Percentiles rank a stretch among this genome's conserved stretches.
phyloP scores from a whole-genome alignment of 108 stramenopile species.

The Thalassiosira profunda region DNA sequence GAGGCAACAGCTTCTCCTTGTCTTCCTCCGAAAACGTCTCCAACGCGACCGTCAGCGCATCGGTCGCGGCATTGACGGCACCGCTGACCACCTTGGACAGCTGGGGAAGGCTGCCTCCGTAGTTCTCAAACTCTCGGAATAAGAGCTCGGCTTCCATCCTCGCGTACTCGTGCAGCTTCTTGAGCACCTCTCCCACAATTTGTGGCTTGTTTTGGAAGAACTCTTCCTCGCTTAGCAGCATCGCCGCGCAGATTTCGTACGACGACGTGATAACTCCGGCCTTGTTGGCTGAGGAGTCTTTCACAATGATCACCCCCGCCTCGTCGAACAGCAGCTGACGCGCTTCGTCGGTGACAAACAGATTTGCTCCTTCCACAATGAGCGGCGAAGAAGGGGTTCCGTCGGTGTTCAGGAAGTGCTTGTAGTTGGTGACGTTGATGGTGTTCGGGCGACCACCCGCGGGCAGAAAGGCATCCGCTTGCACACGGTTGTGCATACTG shows the following conservation, averaged over 20 bases:
- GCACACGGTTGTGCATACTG: slow-evolving; percentile 97
- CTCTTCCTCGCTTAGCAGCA: slow-evolving; percentile 93
- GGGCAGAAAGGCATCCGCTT: slow-evolving; percentile 97
- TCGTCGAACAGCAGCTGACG: slow-evolving; percentile 92
- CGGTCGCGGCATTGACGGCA: slow-evolving; percentile 93
- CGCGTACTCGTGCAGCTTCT: slow-evolving; percentile 85
- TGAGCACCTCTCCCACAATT: slow-evolving; percentile 95
- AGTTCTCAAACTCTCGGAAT: slow-evolving; percentile 94
- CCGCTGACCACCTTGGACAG: slow-evolving; percentile 90
- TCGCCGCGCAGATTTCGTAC: slow-evolving; percentile 96
- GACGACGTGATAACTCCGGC: slow-evolving; percentile 97
- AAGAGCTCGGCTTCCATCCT: slow-evolving; percentile 96
- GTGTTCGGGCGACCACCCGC: slow-evolving; percentile 98
- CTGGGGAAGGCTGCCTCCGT: slow-evolving; percentile 81
- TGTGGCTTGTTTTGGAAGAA: slow-evolving; percentile 93
- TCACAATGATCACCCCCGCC: slow-evolving; percentile 96
- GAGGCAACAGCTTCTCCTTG: slow-evolving; percentile 67
- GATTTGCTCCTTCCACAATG: slow-evolving; percentile 98
- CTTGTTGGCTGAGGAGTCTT: slow-evolving; percentile 99
- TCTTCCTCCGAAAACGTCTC: slow-evolving; percentile 75
- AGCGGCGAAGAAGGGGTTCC: slow-evolving; percentile 88
- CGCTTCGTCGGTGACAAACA: slow-evolving; percentile 95
- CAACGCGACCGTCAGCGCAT: slow-evolving; percentile 86
- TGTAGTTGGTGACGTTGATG: slow-evolving; percentile 92
- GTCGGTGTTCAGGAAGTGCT: slow-evolving; percentile 80